Conservation (phyloP, 306 rosid genomes). For the Malus sylvestris region DNA sequence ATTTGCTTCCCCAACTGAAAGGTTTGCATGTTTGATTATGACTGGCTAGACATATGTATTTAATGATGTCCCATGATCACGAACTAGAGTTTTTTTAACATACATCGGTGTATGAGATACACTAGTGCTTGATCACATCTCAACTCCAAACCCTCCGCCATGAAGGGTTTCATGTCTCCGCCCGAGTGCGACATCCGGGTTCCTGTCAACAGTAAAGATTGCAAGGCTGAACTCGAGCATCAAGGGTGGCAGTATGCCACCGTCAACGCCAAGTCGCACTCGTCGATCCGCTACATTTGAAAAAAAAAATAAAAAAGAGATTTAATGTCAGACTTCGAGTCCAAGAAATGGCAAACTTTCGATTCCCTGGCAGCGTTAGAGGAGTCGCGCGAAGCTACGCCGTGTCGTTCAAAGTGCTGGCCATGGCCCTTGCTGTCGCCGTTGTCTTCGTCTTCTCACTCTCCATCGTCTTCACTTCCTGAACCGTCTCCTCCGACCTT, state of each 20-base stretch:
- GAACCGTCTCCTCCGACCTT: constrained; percentile 36
- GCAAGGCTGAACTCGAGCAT: too few species aligned
- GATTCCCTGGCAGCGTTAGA: constrained; percentile 5
- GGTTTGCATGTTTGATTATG: not conserved
- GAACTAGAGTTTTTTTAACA: not conserved
- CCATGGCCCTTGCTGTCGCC: constrained; percentile 25
- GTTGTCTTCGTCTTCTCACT: constrained; percentile 40
- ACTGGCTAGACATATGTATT: not conserved
- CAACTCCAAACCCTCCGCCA: too few species aligned
- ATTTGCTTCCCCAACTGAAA: not conserved
- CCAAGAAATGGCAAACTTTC: constrained; percentile 20
- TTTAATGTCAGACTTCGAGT: not conserved
- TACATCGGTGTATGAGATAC: not conserved
- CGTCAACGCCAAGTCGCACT: not conserved
- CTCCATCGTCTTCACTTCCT: constrained; percentile 45
- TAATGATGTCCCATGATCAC: not conserved
- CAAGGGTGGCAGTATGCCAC: too few species aligned
- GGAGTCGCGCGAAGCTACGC: not conserved
- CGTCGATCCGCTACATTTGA: constrained; percentile 1
- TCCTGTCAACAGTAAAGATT: too few species aligned
- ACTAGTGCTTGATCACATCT: not conserved
- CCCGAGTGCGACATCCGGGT: too few species aligned
- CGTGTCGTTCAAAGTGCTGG: constrained; percentile 35
- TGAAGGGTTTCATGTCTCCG: too few species aligned
- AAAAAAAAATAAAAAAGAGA: not conserved